Conservation (phyloP, 352 stramenopile genomes). For the Pythium dissimile region DNA sequence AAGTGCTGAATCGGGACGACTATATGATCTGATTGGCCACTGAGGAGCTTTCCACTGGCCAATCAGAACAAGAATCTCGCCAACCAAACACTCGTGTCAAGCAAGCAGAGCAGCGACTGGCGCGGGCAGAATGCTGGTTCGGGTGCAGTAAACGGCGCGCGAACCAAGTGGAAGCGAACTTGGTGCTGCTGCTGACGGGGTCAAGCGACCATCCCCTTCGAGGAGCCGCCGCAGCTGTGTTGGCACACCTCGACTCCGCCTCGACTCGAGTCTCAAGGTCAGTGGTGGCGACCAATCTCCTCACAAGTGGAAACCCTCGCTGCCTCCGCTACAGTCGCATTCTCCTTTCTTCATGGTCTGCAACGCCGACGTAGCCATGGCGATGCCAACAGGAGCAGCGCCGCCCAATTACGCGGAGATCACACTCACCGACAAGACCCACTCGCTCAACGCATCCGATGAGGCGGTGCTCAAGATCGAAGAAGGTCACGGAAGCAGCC, state of each 20-base stretch:
- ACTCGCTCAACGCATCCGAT: constrained; percentile 27
- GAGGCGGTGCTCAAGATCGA: constrained; percentile 26
- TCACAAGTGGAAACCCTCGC: constrained; percentile 20
- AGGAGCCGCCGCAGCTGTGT: background rate
- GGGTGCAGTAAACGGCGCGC: constrained; percentile 16
- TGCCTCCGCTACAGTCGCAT: background rate
- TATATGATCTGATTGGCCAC: constrained; percentile 9
- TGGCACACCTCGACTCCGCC: too few species aligned
- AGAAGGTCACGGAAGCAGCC: constrained; percentile 10
- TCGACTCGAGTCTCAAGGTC: too few species aligned
- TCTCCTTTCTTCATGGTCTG: constrained; percentile 34
- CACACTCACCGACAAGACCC: constrained; percentile 38
- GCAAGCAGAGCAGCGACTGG: constrained; percentile 11
- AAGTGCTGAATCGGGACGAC: constrained; percentile 13
- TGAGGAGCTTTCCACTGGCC: background rate
- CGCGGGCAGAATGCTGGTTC: constrained; percentile 7
- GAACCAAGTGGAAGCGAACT: constrained; percentile 7
- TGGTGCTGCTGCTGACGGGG: background rate
- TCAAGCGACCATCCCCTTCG: background rate
- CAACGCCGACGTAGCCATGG: constrained; percentile 33
- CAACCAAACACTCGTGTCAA: constrained; percentile 17
- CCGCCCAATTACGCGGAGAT: constrained; percentile 50
- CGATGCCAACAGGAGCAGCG: constrained; percentile 14
- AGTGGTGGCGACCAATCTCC: background rate
- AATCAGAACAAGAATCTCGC: constrained; percentile 3